phyloP scores from a whole-genome alignment of 345 rosid species.

The Hibiscus mutabilis region DNA sequence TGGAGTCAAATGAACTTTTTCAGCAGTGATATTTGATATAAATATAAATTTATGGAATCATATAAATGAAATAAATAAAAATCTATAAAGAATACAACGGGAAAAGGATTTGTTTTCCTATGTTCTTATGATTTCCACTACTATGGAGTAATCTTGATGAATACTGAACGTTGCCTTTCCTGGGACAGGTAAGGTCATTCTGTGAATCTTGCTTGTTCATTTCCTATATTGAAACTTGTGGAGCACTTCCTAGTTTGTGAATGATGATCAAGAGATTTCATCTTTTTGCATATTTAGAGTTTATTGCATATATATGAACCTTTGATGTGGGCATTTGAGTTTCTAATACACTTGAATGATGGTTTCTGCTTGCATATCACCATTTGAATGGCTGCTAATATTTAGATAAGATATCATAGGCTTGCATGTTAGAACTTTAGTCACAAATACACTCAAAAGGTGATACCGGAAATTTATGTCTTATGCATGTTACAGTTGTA shows the following conservation, averaged over 20 bases:
- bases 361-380: too few species aligned
- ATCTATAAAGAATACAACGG: background rate
- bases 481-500: too few species aligned
- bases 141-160: background rate
- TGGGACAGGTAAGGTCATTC: background rate
- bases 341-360: too few species aligned
- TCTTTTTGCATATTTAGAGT: background rate
- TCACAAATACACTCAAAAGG: too few species aligned
- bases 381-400: too few species aligned
- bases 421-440: too few species aligned
- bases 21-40: background rate
- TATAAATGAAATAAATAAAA: background rate
- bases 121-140: background rate
- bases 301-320: background rate
- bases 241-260: too few species aligned
- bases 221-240: background rate
- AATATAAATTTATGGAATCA: background rate
- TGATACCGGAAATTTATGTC: too few species aligned
- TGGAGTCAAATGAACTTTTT: background rate
- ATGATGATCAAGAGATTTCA: background rate
- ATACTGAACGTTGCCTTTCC: background rate
- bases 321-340: background rate
- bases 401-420: too few species aligned
- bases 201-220: background rate
- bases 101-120: background rate